Evolutionary conservation across 2,329 filamentous ascomycete genomes (phyloP).

Genomic region (Phialophora tarda): DNA sequence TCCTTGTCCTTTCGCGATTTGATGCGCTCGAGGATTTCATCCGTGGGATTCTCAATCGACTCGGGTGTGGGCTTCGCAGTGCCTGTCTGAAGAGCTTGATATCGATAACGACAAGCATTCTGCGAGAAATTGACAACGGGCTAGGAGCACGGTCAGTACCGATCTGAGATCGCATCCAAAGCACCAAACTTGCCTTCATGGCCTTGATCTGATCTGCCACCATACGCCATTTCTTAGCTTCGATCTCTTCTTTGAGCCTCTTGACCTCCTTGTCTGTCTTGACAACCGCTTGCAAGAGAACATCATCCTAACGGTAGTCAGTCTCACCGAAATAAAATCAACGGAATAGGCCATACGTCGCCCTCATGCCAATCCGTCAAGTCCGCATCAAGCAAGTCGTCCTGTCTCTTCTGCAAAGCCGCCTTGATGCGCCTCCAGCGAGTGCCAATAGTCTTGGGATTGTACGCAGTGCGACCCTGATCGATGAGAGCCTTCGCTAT

Average conservation of each 20-base stretch:
- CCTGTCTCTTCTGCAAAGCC: slow-evolving; percentile 50
- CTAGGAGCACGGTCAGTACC: slow-evolving; percentile 28
- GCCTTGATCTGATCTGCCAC: slow-evolving; percentile 52
- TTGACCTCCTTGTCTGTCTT: slow-evolving; percentile 52
- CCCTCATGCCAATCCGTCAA: slow-evolving; percentile 57
- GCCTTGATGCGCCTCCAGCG: slow-evolving; percentile 55
- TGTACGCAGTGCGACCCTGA: slow-evolving; percentile 52
- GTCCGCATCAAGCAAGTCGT: slow-evolving; percentile 54
- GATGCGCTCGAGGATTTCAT: slow-evolving; percentile 37
- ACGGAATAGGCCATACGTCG: slow-evolving; percentile 48
- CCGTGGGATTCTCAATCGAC: slow-evolving; percentile 34
- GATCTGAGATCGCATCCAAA: not conserved
- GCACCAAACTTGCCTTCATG: slow-evolving; percentile 40
- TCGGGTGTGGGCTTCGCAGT: slow-evolving; percentile 54
- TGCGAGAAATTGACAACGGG: slow-evolving; percentile 52
- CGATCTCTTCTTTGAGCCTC: slow-evolving; percentile 48
- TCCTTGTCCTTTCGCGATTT: slow-evolving; percentile 36
- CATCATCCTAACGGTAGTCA: slow-evolving; percentile 48
- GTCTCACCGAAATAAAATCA: not conserved
- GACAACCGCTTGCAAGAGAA: slow-evolving; percentile 49
- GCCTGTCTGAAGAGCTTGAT: slow-evolving; percentile 49
- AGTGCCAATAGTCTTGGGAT: slow-evolving; percentile 55
- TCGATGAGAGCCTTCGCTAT: slow-evolving; percentile 51
- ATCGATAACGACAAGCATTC: slow-evolving; percentile 54
- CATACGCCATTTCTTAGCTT: slow-evolving; percentile 53